Evolutionary conservation across 202 grass and related monocot species (phyloP).

Genomic region (Schoenoplectus triqueter): DNA sequence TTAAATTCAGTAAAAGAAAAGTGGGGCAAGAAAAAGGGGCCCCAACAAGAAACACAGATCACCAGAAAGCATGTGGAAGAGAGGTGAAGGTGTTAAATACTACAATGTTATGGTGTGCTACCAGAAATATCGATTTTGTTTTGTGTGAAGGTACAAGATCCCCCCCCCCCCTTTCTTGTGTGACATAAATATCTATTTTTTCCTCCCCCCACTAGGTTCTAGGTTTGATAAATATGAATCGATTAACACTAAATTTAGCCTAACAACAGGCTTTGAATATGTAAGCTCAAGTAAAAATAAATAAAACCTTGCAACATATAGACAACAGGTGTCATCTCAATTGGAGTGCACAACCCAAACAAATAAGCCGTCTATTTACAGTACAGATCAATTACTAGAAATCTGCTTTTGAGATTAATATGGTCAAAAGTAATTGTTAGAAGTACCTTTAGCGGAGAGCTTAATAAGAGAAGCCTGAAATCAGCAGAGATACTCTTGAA

Average conservation of each 20-base stretch:
- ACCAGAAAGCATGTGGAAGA: neutral
- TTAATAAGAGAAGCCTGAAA: constrained; percentile 79
- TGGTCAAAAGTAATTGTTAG: constrained; percentile 23
- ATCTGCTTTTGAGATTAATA: constrained; percentile 39
- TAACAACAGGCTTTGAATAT: neutral
- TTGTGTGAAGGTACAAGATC: neutral
- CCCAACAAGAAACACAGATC: neutral
- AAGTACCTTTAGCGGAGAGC: constrained; percentile 66
- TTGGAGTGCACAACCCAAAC: neutral
- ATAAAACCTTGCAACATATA: constrained; percentile 2
- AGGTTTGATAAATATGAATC: neutral
- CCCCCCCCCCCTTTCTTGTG: too few relatives aligned
- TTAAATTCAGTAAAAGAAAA: neutral
- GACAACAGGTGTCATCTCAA: neutral
- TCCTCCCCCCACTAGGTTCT: too few relatives aligned
- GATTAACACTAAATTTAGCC: neutral
- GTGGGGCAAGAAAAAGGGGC: neutral
- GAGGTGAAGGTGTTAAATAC: neutral
- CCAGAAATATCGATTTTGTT: too few relatives aligned
- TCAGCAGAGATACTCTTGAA: constrained; percentile 67
- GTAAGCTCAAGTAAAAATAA: constrained; percentile 14
- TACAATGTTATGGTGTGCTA: neutral
- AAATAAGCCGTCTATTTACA: neutral
- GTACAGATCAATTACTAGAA: neutral
- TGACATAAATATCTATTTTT: too few relatives aligned